Evolutionary conservation across 805 yeast genomes (phyloP), one percentile per base, ranked within the genome.

Genomic region (Torulaspora quercuum): DNA sequence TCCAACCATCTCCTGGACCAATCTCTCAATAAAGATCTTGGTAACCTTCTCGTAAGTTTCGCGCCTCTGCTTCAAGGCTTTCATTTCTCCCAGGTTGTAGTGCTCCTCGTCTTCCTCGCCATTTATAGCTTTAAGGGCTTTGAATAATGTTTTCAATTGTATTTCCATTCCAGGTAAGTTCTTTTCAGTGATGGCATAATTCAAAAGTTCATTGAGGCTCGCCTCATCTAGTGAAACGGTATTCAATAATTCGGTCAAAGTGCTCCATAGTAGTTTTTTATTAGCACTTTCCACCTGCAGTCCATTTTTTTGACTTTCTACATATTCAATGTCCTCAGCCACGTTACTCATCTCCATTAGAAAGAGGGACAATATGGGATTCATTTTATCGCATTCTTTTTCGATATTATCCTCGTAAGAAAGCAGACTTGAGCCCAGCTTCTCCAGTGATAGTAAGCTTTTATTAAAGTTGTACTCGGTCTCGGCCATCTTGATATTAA

Each of bases 251-350:
- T 72, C 75, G 25, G 75, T 74, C 37, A 88, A 69, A 42, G 85
- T 88, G 30, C 72, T 75, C 69, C 79, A 81, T 15, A 88, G 65
- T n/a, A 71, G 57, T 50, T 84, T 85, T 58, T 83, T 84, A 61
- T 89, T 89, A 28, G 85, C 78, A 4, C 90, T 76, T 48, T 80
- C 80, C 5, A 89, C 81, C 60, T 89, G 96, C 11, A 87, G 61
- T 32, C 95, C 95, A 49, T 82, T 77, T 2, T 89, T 79, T 53
- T 81, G 83, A 22, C 69, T 68, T 53, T 87, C 95, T 26, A 88
- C 78, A 34, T 71, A 74, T 29, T 75, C 72, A 33, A 89, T 76
- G 42, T 83, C 90, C 3, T 76, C 76, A 9, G 79, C 73, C 23
- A 86, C 74, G 3, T 79, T 72, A 9, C 78, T 70, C 32, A 81